Base-by-base conservation (phyloP, 192 early-diverging fungal genomes). In the Mortierella claussenii region DNA sequence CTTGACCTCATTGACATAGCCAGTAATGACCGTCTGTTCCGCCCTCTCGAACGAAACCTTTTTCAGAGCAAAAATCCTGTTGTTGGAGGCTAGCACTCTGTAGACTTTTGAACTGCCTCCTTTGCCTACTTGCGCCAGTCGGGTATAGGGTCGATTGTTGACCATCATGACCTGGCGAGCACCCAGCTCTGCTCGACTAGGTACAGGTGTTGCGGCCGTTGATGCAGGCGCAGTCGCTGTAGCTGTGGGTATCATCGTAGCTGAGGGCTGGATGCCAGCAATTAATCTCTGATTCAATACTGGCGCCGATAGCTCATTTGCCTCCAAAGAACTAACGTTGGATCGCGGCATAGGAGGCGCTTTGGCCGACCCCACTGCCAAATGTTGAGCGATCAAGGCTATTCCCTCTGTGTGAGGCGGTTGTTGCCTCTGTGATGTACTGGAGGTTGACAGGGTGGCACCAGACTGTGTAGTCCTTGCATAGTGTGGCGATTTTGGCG, bases 61-160 rank as follows among this genome's bases (percentile, higher is more conserved):
- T 67, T 97, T 97, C 26, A 97, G 76, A 2, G 95, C 95, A 69
- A 83, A 90, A 12, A 93, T 83, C 58, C 88, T 81, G 46, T 82
- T 73, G 57, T 86, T 85, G 15, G 75, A 61, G 21, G 89, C 80
- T 71, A 94, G 82, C 4, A 95, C 94, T 64, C 91, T 96, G 83
- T 89, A 97, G 11, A 98, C 97, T 80, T 93, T 96, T 55, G 90
- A 91, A 44, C 88, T 93, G 32, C 95, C 97, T 21, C 97, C 97
- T 12, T 88, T 83, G 1, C 96, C 97, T 10, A 96, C 88, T 20
- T 85, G 64, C 0, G 45, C 30, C 11, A 76, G 32, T 12, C 36
- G 33, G 5, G 64, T 67, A 34, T 66, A 76, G 6, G 64, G 58
- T 28, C 73, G 31, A 30, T 59, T 55, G 40, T 76, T 76, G 27